These are phyloP conservation scores for Colletotrichum gloeosporioides DNA, from an alignment of 2,329 filamentous ascomycete genomes.

Conservation along the genomic window DNA sequence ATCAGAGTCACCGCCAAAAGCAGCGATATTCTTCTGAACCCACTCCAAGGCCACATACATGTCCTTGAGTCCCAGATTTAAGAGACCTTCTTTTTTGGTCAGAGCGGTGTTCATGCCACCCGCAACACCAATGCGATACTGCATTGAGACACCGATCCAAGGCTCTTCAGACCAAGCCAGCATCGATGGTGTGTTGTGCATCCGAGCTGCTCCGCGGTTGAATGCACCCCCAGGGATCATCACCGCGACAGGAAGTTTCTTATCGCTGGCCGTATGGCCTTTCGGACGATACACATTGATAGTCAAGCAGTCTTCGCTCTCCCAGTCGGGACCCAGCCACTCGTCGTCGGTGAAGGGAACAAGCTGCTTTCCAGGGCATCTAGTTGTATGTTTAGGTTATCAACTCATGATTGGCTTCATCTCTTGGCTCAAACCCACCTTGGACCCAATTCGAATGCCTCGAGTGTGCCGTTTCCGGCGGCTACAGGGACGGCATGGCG, in stretches of 20 bases:
- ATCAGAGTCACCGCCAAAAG: conserved; percentile 54
- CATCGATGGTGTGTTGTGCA: conserved; percentile 50
- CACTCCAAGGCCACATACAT: conserved; percentile 53
- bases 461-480: conserved; percentile 27
- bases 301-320: conserved; percentile 59
- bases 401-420: fast-evolving
- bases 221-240: conserved; percentile 46
- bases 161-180: conserved; percentile 51
- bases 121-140: conserved; percentile 57
- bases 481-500: conserved; percentile 35
- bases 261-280: conserved; percentile 26
- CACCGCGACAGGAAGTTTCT: conserved; percentile 52
- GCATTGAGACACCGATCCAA: conserved; percentile 53
- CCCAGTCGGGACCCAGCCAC: conserved; percentile 31
- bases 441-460: conserved; percentile 29
- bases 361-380: conserved; percentile 34
- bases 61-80: conserved; percentile 60
- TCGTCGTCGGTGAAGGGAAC: conserved; percentile 35
- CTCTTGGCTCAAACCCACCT: conserved; percentile 1
- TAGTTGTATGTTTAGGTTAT: background rate
- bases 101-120: conserved; percentile 62
- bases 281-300: conserved; percentile 54
- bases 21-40: conserved; percentile 56
- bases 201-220: conserved; percentile 34
- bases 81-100: conserved; percentile 53